Evolutionary conservation across 202 grass and related monocot species (phyloP), one percentile per base, ranked within the genome.

Genomic region (Eragrostis tef): DNA sequence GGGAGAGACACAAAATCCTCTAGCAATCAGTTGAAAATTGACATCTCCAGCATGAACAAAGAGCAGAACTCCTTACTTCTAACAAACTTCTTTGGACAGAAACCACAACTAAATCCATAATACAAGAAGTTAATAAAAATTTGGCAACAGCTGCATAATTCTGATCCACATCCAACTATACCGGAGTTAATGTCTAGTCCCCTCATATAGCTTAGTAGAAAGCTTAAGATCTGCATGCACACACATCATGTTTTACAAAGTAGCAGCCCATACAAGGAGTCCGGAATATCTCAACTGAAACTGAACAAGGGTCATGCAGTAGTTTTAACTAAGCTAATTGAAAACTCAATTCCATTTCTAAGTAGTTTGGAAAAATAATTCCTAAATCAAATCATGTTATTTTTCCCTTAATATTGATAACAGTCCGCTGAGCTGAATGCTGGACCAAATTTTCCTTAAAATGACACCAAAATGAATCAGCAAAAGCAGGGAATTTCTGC

Each of bases 401-500:
- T 69, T 65, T 68, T 69, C 29, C 11, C 12, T 84, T 31, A 7
- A 83, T 20, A 29, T n/a, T 74, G 52, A 11, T 50, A 24, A 34
- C 44, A 56, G 7, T 52, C 63, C 11, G 20, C 68, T 22, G 4
- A 59, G 15, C n/a, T 64, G 47, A 46, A 51, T 43, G 56, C 19
- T 0, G 10, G 42, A 8, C 50, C 44, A 64, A 70, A 48, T 70
- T 74, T 50, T 1, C 52, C n/a, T 68, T 60, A 74, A 84, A 34
- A 44, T 24, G 51, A 29, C 1, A 73, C 27, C 54, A 43, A 21
- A 51, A 36, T 43, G 45, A 75, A 71, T 29, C 42, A 50, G 2
- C 17, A 63, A 81, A 9, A 64, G 77, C 48, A 72, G 36, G n/a
- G 26, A 58, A 24, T 14, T 79, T 36, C 20, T 50, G 56, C 58